phyloP scores from a whole-genome alignment of 805 yeast species.

The Lachancea thermotolerans region DNA sequence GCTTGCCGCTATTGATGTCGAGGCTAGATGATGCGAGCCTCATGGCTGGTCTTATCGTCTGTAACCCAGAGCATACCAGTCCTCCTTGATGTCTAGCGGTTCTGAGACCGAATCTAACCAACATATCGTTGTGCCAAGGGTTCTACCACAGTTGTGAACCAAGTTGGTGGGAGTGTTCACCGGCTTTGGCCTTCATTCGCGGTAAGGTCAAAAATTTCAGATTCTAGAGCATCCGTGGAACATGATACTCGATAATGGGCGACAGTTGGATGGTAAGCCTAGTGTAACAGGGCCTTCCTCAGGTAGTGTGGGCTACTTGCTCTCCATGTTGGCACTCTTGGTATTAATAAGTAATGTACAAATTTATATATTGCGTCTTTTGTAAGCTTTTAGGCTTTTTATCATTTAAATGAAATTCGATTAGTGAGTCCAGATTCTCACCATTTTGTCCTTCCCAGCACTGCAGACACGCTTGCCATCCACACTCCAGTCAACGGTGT shows the following conservation, averaged over 20 bases:
- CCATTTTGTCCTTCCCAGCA: constrained; percentile 95
- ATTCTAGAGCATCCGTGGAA: background rate
- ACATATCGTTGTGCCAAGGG: background rate
- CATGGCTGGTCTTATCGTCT: no score
- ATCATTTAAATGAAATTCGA: background rate
- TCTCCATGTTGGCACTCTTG: no score
- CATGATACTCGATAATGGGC: background rate
- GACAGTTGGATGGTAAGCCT: background rate
- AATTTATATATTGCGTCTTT: background rate
- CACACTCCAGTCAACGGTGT: constrained; percentile 95
- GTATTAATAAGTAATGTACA: background rate
- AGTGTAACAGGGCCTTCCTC: background rate
- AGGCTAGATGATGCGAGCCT: no score
- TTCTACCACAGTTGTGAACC: no score
- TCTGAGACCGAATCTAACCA: constrained; percentile 1
- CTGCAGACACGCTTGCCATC: constrained; percentile 94
- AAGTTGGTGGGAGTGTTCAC: no score
- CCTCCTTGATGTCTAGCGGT: background rate
- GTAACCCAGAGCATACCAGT: no score
- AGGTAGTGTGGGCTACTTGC: no score
- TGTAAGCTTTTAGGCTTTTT: no score
- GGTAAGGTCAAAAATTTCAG: constrained; percentile 2
- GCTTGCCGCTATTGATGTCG: background rate
- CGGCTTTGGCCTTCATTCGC: no score
- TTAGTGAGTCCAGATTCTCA: constrained; percentile 85